Base-by-base conservation (phyloP, 108 stramenopile species). In the Cylindrotheca fusiformis region DNA sequence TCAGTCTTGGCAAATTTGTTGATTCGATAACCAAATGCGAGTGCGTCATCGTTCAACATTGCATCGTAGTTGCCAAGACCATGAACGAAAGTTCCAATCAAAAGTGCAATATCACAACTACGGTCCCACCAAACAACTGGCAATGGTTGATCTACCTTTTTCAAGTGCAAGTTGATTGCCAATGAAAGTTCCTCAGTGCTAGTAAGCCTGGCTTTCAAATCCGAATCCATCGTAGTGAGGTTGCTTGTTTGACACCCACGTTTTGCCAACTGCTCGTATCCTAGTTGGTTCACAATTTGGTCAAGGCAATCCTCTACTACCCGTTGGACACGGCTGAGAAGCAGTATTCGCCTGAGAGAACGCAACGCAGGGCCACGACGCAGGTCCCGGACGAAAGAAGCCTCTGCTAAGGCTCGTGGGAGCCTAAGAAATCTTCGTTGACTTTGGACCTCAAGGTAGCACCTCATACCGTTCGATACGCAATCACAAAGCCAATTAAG, bases 71-170 rank as follows among this genome's bases (percentile, higher is more conserved):
- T 93, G 1, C 91, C 88, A 32, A 93, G 66, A 2, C 91, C 91
- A 60, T 93, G 91, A 47, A 93, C 71, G 65, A 93, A 90, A 24
- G 91, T 86, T 30, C 91, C 91, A 27, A 93, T 46, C 19, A 90
- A 28, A 31, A 93, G 75, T 8, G 76, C 88, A 31, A 93, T 67
- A 65, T 93, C 91, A 63, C 91, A 93, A 23, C 74, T 74, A 22
- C 84, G 71, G 56, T 93, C 88, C 91, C 91, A 93, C 91, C 91
- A 92, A 8, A 67, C 69, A 22, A 80, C 82, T 4, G 79, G 82
- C 3, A 67, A n/a, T 28, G 53, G 61, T 26, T 50, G 52, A 30
- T 67, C 65, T 3, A 69, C 67, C 72, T 25, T 32, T 21, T 26
- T 10, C 41, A 74, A 25, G 8, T 54, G 28, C 6, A 48, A 6